These are phyloP conservation scores for Astragalus glycyphyllos DNA, from an alignment of 306 rosid species.

Conservation along the genomic window DNA sequence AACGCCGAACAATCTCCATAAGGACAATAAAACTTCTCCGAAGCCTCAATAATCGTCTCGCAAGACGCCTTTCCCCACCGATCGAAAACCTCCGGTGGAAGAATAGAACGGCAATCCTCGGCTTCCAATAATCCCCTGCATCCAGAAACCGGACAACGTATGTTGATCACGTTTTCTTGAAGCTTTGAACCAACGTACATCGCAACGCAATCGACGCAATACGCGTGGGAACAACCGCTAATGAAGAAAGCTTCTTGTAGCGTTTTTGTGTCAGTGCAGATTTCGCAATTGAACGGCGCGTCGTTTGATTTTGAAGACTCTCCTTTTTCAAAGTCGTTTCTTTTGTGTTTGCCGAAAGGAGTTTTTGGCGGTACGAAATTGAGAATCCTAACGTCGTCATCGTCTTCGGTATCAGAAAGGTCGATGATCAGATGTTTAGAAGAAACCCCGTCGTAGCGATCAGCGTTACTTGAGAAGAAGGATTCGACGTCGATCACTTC, in stretches of 20 bases:
- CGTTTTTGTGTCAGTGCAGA: constrained; percentile 46
- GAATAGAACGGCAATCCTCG: constrained; percentile 31
- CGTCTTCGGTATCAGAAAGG: constrained; percentile 42
- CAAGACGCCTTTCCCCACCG: constrained; percentile 53
- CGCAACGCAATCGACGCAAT: constrained; percentile 38
- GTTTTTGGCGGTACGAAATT: constrained; percentile 28
- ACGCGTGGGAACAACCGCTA: constrained; percentile 40
- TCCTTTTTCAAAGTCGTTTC: neutral
- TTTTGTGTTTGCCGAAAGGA: neutral
- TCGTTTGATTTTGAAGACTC: constrained; percentile 3
- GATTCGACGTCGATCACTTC: constrained; percentile 4
- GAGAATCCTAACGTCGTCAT: constrained; percentile 45
- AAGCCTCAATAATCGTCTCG: constrained; percentile 12
- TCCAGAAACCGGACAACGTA: constrained; percentile 40
- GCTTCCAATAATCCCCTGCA: constrained; percentile 43
- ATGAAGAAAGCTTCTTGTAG: constrained; percentile 24
- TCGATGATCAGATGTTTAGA: neutral
- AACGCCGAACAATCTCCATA: constrained; percentile 49
- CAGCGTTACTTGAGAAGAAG: neutral
- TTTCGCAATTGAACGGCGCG: constrained; percentile 41
- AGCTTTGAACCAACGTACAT: constrained; percentile 42
- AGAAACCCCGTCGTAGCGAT: neutral
- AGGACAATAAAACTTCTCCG: constrained; percentile 52
- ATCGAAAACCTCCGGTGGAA: constrained; percentile 23
- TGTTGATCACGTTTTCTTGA: constrained; percentile 33